These are phyloP conservation scores for Letharia columbiana DNA, from an alignment of 495 filamentous ascomycete genomes.

Conservation along the genomic window DNA sequence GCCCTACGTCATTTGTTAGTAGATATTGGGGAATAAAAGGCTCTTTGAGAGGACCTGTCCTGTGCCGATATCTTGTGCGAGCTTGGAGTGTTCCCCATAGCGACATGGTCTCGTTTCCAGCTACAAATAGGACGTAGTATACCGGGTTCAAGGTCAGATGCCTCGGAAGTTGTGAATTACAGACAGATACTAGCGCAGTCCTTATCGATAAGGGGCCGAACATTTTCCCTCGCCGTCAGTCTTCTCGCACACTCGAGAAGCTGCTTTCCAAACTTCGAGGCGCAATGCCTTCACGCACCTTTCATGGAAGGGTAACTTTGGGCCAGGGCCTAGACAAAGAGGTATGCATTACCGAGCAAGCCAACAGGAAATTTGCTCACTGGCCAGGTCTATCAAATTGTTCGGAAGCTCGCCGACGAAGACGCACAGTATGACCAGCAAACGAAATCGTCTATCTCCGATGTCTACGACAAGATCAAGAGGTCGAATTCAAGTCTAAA, in stretches of 20 bases:
- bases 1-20: conserved; percentile 45
- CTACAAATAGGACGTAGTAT: background rate
- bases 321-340: conserved; percentile 49
- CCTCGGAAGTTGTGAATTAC: no score
- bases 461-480: conserved; percentile 69
- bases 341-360: conserved; percentile 29
- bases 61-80: conserved; percentile 63
- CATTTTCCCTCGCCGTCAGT: background rate
- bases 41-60: conserved; percentile 46
- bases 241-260: background rate
- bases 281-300: conserved; percentile 30
- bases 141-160: background rate
- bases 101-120: conserved; percentile 24
- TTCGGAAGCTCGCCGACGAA: conserved; percentile 63
- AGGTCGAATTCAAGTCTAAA: conserved; percentile 77
- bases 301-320: conserved; percentile 40
- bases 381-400: conserved; percentile 60
- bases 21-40: background rate
- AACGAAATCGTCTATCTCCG: conserved; percentile 45
- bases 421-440: conserved; percentile 41
- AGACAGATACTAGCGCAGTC: background rate
- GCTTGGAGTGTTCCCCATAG: conserved; percentile 60
- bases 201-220: conserved; percentile 18
- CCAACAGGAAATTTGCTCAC: conserved; percentile 12
- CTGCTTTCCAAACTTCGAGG: background rate